Evolutionary conservation across 2,329 filamentous ascomycete species (phyloP), one percentile per base, ranked within the genome.

Genomic region (Epichloe typhina): DNA sequence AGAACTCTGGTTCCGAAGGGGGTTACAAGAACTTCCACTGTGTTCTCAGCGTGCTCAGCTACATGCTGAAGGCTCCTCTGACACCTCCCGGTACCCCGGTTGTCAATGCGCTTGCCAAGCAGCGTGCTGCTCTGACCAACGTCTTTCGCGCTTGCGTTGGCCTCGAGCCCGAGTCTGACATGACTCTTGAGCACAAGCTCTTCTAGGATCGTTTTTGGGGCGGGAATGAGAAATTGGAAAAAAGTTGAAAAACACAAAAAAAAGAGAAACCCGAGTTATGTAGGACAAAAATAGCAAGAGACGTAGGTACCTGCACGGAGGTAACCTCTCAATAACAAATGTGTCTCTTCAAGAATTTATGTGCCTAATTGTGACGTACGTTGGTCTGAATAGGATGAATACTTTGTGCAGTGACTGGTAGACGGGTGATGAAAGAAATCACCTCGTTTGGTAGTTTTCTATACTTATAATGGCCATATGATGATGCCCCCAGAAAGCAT

Each of bases 141-240:
- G 96, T 98, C 72, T 95, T 98, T 83, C 89, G 91, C 64, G 93
- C 93, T 57, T 97, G 91, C 64, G 84, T 98, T 62, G 93, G 93
- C 57, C 80, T 98, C 54, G 88, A 96, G 77, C 93, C 93, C 15
- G 93, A 98, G 79, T 93, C 84, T 52, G 93, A 98, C 68, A 98
- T 98, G 93, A 96, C 90, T 40, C 80, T 97, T 49, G 93, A 98
- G 79, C 91, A 97, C 76, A 98, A 97, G 82, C 80, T 97, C 57
- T 90, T 96, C 67, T 87, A 79, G 69, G 52, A 41, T 39, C n/a
- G 17, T 23, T 11, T 11, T 2, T 9, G 39, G 21, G 17, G 6
- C 1, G 42, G 9, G 23, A 31, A 47, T 26, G 35, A 26, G n/a
- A 40, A 23, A 35, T 19, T 38, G 21, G 26, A n/a, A 37, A 47